Conservation (phyloP, 768 basidiomycete species). For the Kwoniella heveanensis region DNA sequence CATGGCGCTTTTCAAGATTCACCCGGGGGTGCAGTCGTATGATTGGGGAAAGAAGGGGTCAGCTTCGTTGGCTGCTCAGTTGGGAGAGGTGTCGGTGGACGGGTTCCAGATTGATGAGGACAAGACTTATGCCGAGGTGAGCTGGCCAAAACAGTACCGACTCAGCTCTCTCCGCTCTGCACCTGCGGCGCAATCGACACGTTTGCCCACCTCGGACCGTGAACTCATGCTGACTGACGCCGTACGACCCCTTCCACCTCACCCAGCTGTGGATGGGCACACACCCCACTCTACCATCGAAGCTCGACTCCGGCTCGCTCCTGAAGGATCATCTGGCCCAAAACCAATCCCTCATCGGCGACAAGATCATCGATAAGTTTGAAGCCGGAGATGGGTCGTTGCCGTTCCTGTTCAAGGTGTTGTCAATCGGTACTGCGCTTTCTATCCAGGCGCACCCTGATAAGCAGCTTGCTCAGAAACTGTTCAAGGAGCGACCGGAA, state of each 20-base stretch:
- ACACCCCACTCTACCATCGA: slow-evolving; percentile 73
- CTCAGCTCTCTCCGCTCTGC: too few relatives aligned
- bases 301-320: slow-evolving; percentile 59
- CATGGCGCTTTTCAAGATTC: slow-evolving; percentile 68
- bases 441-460: slow-evolving; percentile 93
- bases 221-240: too few relatives aligned
- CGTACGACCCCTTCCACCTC: too few relatives aligned
- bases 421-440: slow-evolving; percentile 83
- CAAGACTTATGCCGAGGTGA: slow-evolving; percentile 89
- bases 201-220: too few relatives aligned
- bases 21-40: slow-evolving; percentile 83
- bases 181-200: too few relatives aligned
- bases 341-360: slow-evolving; percentile 71
- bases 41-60: slow-evolving; percentile 91
- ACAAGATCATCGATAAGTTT: slow-evolving; percentile 58
- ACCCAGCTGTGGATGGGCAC: slow-evolving; percentile 97
- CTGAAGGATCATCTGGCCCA: slow-evolving; percentile 65
- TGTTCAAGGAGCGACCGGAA: slow-evolving; percentile 71
- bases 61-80: slow-evolving; percentile 82
- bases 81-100: slow-evolving; percentile 66
- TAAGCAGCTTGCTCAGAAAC: slow-evolving; percentile 72
- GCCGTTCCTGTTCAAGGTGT: slow-evolving; percentile 89
- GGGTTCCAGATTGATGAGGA: slow-evolving; percentile 70
- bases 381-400: slow-evolving; percentile 71
- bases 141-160: too few relatives aligned